A percentile compares a stretch with the other conserved stretches of the same genome.
These are phyloP conservation scores for Madurella mycetomatis DNA, from an alignment of 2,329 filamentous ascomycete genomes.

Conservation along the genomic window DNA sequence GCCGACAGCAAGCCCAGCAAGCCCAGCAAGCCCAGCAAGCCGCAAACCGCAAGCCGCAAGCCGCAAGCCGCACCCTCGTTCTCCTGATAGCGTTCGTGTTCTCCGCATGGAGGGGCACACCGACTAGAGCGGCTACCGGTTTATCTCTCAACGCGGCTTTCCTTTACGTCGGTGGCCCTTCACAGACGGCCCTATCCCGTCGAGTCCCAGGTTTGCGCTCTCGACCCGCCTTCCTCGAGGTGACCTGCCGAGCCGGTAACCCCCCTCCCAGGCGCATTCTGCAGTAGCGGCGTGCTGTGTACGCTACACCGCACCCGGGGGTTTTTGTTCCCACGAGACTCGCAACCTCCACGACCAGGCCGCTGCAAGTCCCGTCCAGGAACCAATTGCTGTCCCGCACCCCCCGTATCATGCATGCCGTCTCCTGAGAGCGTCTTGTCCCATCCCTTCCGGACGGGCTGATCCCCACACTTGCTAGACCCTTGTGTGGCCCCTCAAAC, in stretches of 20 bases:
- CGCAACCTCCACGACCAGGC: slow-evolving; percentile 33
- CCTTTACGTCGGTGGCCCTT: not conserved
- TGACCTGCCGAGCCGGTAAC: slow-evolving; percentile 29
- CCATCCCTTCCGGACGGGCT: slow-evolving; percentile 26
- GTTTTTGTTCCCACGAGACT: slow-evolving; percentile 22
- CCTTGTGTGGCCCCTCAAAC: slow-evolving; percentile 13
- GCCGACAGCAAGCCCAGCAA: too few species aligned
- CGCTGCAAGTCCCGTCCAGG: slow-evolving; percentile 33
- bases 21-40: too few species aligned
- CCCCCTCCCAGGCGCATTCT: slow-evolving; percentile 29
- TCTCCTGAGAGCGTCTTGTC: slow-evolving; percentile 32
- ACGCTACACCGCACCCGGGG: slow-evolving; percentile 25
- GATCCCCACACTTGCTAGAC: slow-evolving; percentile 21
- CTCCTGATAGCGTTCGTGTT: not conserved
- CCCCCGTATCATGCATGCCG: slow-evolving; percentile 45
- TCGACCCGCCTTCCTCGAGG: slow-evolving; percentile 26
- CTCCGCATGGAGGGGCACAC: slow-evolving; percentile 1
- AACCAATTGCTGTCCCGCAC: slow-evolving; percentile 34
- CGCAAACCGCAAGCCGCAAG: too few species aligned
- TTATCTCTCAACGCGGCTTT: slow-evolving; percentile 6
- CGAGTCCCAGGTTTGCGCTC: slow-evolving; percentile 11
- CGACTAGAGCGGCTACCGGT: slow-evolving; percentile 19
- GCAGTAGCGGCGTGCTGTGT: slow-evolving; percentile 30
- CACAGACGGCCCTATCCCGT: slow-evolving; percentile 5
- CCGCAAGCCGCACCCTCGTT: slow-evolving; percentile 3